phyloP scores from a whole-genome alignment of 1,284 basidiomycete species.

The Omphalotus olearius region DNA sequence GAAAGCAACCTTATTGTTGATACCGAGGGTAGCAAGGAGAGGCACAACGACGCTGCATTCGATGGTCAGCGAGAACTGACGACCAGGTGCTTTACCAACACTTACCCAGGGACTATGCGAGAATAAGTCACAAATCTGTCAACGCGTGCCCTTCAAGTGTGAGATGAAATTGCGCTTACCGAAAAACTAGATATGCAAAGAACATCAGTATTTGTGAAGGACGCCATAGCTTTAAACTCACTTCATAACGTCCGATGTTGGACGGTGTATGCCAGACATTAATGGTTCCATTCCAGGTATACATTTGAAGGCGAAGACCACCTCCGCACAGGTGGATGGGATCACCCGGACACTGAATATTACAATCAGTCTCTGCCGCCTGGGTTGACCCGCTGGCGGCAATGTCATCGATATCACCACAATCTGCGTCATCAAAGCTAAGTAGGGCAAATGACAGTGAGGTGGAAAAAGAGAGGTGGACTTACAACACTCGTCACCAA shows the following conservation, averaged over 20 bases:
- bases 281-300: slow-evolving; percentile 56
- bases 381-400: slow-evolving; percentile 31
- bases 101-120: slow-evolving; percentile 41
- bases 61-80: neutral
- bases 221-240: slow-evolving; percentile 19
- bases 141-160: neutral
- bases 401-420: slow-evolving; percentile 61
- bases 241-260: slow-evolving; percentile 66
- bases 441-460: neutral
- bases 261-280: slow-evolving; percentile 59
- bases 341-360: slow-evolving; percentile 61
- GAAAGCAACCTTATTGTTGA: slow-evolving; percentile 76
- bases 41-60: slow-evolving; percentile 61
- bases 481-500: slow-evolving; percentile 62
- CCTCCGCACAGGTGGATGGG: slow-evolving; percentile 63
- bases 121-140: neutral
- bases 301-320: slow-evolving; percentile 43
- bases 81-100: slow-evolving; percentile 9
- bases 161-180: slow-evolving; percentile 28
- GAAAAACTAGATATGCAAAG: slow-evolving; percentile 42
- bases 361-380: slow-evolving; percentile 20
- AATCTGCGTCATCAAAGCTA: slow-evolving; percentile 38
- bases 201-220: too few relatives aligned
- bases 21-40: slow-evolving; percentile 66
- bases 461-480: slow-evolving; percentile 9